Evolutionary conservation across 2,329 filamentous ascomycete genomes (phyloP).

Genomic region (Penicillium carneum): DNA sequence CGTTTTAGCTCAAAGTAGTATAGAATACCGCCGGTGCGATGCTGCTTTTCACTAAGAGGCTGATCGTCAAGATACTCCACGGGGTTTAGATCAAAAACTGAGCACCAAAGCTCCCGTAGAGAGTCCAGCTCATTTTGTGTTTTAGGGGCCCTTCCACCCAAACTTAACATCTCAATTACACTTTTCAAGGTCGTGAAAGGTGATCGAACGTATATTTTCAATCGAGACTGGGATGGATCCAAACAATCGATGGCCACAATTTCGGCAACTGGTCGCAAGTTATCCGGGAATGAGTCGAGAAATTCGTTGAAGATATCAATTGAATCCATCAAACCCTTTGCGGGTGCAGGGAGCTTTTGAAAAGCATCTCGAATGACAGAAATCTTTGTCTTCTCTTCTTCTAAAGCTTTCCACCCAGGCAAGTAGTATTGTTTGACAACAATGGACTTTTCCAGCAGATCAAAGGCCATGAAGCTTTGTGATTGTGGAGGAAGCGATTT

Average conservation of each 20-base stretch:
- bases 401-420: neutral
- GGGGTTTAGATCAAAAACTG: neutral
- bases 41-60: neutral
- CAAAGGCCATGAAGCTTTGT: neutral
- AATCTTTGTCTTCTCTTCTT: neutral
- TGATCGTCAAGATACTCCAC: neutral
- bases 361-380: neutral
- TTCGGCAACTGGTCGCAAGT: neutral
- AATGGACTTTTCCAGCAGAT: neutral
- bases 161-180: neutral
- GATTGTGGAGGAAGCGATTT: neutral
- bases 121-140: neutral
- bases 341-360: neutral
- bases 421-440: constrained; percentile 1
- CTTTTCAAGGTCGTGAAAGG: neutral
- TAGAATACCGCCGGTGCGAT: neutral
- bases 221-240: neutral
- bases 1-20: neutral
- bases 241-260: neutral
- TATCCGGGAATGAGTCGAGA: neutral
- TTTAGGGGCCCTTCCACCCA: neutral
- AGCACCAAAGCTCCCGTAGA: neutral
- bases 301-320: neutral
- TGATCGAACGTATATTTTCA: neutral
- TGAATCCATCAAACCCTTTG: neutral